Percentiles rank a stretch among this genome's conserved stretches.
Evolutionary conservation across 2,329 filamentous ascomycete species (phyloP).

Genomic region (Ilyonectria destructans): DNA sequence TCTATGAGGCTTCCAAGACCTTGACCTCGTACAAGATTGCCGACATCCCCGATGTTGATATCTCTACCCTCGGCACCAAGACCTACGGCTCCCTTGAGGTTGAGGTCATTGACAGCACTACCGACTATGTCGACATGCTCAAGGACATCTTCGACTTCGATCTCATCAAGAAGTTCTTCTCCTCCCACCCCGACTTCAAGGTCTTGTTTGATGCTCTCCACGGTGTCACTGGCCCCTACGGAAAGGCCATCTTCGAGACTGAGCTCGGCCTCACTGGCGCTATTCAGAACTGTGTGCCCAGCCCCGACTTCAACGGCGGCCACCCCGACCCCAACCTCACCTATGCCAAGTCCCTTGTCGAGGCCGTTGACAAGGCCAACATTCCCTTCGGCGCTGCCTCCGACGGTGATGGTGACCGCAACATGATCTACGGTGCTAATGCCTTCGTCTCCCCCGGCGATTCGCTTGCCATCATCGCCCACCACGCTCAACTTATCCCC

Average conservation of each 20-base stretch:
- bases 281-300: conserved; percentile 93
- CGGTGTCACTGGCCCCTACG: conserved; percentile 96
- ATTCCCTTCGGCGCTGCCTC: conserved; percentile 98
- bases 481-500: conserved; percentile 95
- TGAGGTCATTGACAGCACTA: conserved; percentile 93
- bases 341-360: conserved; percentile 95
- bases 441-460: conserved; percentile 97
- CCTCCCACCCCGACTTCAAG: conserved; percentile 91
- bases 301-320: conserved; percentile 95
- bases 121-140: conserved; percentile 94
- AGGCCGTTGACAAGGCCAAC: conserved; percentile 90
- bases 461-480: conserved; percentile 97
- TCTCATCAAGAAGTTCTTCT: conserved; percentile 95
- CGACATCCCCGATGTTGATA: conserved; percentile 89
- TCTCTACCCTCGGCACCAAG: conserved; percentile 85
- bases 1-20: conserved; percentile 91
- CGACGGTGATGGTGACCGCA: conserved; percentile 97
- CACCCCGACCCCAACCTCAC: conserved; percentile 99
- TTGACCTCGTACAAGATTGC: conserved; percentile 94
- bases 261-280: conserved; percentile 86
- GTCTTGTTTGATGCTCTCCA: conserved; percentile 95
- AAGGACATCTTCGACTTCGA: conserved; percentile 99
- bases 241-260: conserved; percentile 93
- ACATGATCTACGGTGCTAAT: conserved; percentile 99
- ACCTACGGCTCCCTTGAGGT: conserved; percentile 92